Evolutionary conservation across 1,139 yeast genomes (phyloP).

Genomic region (Nakaseomyces sp.): DNA sequence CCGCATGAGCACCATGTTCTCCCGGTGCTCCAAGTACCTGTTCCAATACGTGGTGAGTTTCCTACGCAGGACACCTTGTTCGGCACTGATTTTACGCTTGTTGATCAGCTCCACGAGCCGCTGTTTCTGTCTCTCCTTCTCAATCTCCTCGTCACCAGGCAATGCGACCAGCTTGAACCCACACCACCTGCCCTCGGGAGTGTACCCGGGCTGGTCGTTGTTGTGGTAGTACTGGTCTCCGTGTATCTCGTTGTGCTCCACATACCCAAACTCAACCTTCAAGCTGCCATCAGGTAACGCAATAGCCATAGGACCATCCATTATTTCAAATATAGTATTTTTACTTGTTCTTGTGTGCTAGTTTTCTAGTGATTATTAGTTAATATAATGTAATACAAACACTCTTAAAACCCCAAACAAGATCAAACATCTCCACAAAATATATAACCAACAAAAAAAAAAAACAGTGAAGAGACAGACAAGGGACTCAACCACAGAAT

Average conservation of each 20-base stretch:
- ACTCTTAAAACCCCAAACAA: no score
- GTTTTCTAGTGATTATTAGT: no score
- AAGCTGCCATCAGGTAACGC: background rate
- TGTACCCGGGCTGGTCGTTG: background rate
- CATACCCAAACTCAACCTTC: background rate
- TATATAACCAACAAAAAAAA: no score
- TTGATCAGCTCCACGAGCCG: background rate
- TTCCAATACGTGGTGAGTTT: background rate
- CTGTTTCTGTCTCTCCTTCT: background rate
- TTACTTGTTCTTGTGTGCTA: no score
- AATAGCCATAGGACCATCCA: background rate
- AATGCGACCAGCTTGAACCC: background rate
- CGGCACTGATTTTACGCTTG: background rate
- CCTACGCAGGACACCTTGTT: background rate
- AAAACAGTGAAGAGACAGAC: no score
- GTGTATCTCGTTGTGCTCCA: slow-evolving; percentile 11
- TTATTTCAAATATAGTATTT: background rate
- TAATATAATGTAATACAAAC: no score
- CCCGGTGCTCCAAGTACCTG: background rate
- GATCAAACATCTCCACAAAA: no score
- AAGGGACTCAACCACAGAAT: no score
- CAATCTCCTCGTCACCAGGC: slow-evolving; percentile 3
- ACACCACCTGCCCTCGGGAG: background rate
- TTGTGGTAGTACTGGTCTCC: slow-evolving; percentile 12
- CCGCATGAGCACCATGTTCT: background rate